Percentiles rank a stretch among this genome's conserved stretches.
Conservation (phyloP, 345 rosid genomes). For the Ceriops decandra region DNA sequence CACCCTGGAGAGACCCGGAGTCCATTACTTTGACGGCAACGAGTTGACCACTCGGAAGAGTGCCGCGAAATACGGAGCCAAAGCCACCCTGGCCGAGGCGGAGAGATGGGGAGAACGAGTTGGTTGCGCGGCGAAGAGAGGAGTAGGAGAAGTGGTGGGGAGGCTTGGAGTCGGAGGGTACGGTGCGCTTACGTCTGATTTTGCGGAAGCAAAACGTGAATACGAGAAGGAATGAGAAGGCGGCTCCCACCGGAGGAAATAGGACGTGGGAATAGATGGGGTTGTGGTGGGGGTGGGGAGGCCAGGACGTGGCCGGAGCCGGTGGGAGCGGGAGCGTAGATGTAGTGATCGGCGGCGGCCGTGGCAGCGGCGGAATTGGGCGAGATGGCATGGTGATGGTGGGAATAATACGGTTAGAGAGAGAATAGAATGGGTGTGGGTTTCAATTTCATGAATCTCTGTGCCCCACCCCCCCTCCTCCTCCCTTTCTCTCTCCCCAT, state of each 20-base stretch:
- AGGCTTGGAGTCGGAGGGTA: constrained; percentile 58
- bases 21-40: constrained; percentile 93
- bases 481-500: too few species aligned
- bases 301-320: constrained; percentile 9
- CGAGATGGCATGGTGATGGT: constrained; percentile 52
- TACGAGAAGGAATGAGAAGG: constrained; percentile 44
- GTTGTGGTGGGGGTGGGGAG: constrained; percentile 20
- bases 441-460: too few species aligned
- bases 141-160: constrained; percentile 70
- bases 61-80: constrained; percentile 78
- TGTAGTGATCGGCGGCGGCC: constrained; percentile 21
- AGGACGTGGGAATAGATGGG: constrained; percentile 39
- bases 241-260: constrained; percentile 34
- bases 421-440: background rate
- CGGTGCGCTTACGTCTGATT: constrained; percentile 70
- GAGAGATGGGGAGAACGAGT: constrained; percentile 63
- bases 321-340: constrained; percentile 14
- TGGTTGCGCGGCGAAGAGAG: constrained; percentile 71
- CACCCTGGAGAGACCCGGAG: constrained; percentile 86
- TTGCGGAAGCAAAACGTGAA: constrained; percentile 54
- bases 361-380: constrained; percentile 20
- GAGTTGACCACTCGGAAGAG: constrained; percentile 35
- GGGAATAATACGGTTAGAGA: background rate
- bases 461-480: too few species aligned
- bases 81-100: constrained; percentile 95